Evolutionary conservation across 176 grass and related monocot genomes (phyloP), one percentile per base, ranked within the genome.

Genomic region (Poa pratensis): DNA sequence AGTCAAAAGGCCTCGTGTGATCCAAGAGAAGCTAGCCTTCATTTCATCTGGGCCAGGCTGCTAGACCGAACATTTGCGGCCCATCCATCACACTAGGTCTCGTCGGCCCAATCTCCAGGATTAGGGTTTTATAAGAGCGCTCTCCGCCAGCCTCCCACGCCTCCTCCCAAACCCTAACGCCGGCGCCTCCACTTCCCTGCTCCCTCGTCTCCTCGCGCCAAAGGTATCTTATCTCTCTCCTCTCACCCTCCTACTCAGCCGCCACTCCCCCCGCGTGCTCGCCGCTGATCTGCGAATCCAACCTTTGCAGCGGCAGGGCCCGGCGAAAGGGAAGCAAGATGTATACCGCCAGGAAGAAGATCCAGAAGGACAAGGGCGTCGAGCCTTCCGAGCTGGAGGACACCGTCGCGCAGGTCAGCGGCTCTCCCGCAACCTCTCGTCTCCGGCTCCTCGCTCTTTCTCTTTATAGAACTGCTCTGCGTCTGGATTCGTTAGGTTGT

Each of bases 311-410:
- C 9, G 17, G 17, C 85, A 80, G 76, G 89, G 61, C 48, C 81
- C 53, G 63, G 83, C 70, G 83, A 86, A 83, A 86, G 86, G 46
- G 78, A 80, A 75, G 69, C 34, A 94, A 82, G 79, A 97, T 97
- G 95, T 97, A 90, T 77, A 97, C 95, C 39, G 95, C 95, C 50
- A 93, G 89, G 85, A 97, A 79, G 90, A 97, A 97, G 90, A 97
- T 97, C 82, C 95, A 89, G 79, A 97, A 97, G 95, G 95, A 97
- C 14, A 97, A 97, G 89, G 95, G 87, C 82, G 77, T 97, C 4
- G 95, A 95, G 80, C 93, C 95, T 14, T 82, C 89, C 18, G 95
- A 97, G 85, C 89, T 97, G 73, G 95, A 97, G 87, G 95, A 97
- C 18, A 82, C 95, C 48, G 95, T 97, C 39, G 92, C 95, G 32